Evolutionary conservation across 371 early-diverging fungal genomes (phyloP).

Genomic region (Mucor saturninus): DNA sequence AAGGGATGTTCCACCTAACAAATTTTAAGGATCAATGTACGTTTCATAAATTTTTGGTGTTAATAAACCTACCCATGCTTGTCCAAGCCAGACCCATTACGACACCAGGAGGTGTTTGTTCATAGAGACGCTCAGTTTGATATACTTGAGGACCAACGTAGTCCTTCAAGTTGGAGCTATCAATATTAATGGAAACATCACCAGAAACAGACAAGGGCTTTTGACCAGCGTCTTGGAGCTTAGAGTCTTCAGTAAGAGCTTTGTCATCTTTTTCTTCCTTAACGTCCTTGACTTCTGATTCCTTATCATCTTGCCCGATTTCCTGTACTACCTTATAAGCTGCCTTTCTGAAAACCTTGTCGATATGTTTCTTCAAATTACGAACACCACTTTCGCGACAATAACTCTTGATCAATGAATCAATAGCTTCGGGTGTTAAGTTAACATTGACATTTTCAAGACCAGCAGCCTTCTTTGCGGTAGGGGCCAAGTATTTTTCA

Average conservation of each 20-base stretch:
- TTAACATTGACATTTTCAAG: slow-evolving; percentile 75
- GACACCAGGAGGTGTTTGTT: slow-evolving; percentile 88
- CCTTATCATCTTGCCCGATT: slow-evolving; percentile 51
- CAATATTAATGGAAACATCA: slow-evolving; percentile 64
- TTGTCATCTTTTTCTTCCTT: slow-evolving; percentile 11
- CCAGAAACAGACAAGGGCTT: slow-evolving; percentile 60
- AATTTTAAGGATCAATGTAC: not conserved
- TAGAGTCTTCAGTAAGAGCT: slow-evolving; percentile 2
- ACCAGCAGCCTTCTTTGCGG: slow-evolving; percentile 81
- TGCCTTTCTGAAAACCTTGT: slow-evolving; percentile 96
- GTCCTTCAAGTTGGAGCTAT: slow-evolving; percentile 77
- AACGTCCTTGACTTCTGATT: slow-evolving; percentile 12
- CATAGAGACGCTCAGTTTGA: slow-evolving; percentile 90
- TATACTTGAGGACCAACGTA: slow-evolving; percentile 93
- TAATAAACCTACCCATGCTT: slow-evolving; percentile 70
- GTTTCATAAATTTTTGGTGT: not conserved
- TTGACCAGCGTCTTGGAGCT: slow-evolving; percentile 27
- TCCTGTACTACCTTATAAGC: slow-evolving; percentile 86
- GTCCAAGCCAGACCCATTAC: slow-evolving; percentile 98
- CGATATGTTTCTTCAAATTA: slow-evolving; percentile 96
- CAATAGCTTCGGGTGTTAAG: slow-evolving; percentile 78
- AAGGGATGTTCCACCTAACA: slow-evolving; percentile 85
- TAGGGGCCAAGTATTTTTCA: slow-evolving; percentile 84
- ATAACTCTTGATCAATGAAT: slow-evolving; percentile 84
- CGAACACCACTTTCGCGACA: slow-evolving; percentile 98